Base-by-base conservation (phyloP, 208 protist species). In the Leishmania lainsoni region DNA sequence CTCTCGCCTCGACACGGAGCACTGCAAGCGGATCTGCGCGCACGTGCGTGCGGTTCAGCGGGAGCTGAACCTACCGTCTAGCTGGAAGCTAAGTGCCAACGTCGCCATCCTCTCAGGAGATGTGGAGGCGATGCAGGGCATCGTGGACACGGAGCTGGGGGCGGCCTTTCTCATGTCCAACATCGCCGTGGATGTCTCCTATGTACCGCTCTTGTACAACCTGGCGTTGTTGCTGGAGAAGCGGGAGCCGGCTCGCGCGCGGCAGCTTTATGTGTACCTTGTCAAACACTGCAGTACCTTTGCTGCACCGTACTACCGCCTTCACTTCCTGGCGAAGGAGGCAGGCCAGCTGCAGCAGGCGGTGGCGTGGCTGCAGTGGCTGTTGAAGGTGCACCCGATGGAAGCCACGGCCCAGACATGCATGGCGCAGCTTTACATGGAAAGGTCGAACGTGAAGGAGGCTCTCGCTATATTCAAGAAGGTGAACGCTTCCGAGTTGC, bases 161-260 rank as follows among this genome's bases (percentile, higher is more conserved):
- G 92, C 85, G 3, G 87, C 91, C 69, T 93, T 95, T 51, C 79
- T 95, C 16, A 17, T 85, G 61, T 45, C 59, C 22, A 66, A 68
- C 75, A 59, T 66, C 5, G 42, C 61, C 26, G 79, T 94, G 20
- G 79, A 81, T 59, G 85, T 91, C 4, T 66, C 63, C 61, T 86
- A 95, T 78, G 86, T 97, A 48, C 94, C 94, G 45, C 75, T 97
- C 32, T 76, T 97, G 35, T 97, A 90, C 87, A 97, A 97, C 79
- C 72, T 95, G 48, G 94, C 90, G 17, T 79, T 94, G 22, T 87
- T 95, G n/a, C 77, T 86, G 16, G 92, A 97, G 83, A 54, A 80
- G 83, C 42, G 32, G 8, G 92, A 95, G 58, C n/a, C 68, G 49
- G 71, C 72, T 22, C 75, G 89, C 35, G 87, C 94, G 39, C 77